phyloP scores from a whole-genome alignment of 1,139 yeast genomes.

The Protomyces inundatus region DNA sequence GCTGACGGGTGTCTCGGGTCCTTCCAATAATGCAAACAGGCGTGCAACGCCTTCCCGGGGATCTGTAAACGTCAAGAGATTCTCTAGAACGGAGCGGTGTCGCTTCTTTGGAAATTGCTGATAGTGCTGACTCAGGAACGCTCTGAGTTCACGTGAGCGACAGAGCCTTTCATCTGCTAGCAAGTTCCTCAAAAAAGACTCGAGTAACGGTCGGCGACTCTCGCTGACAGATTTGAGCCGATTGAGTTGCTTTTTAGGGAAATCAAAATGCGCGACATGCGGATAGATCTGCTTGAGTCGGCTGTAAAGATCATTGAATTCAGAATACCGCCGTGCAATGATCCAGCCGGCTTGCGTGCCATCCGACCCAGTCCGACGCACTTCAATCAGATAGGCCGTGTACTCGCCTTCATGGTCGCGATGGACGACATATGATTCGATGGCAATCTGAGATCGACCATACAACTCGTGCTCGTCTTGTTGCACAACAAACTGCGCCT shows the following conservation, averaged over 20 bases:
- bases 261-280: slow-evolving; percentile 48
- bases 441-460: slow-evolving; percentile 44
- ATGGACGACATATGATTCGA: not conserved
- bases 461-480: slow-evolving; percentile 64
- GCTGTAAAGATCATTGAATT: slow-evolving; percentile 66
- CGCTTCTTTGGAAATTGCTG: slow-evolving; percentile 57
- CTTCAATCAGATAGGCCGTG: slow-evolving; percentile 12
- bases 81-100: slow-evolving; percentile 59
- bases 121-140: slow-evolving; percentile 48
- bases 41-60: slow-evolving; percentile 57
- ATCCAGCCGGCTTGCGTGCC: slow-evolving; percentile 72
- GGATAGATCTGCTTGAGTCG: slow-evolving; percentile 55
- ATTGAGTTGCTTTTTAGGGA: slow-evolving; percentile 55
- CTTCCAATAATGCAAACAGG: slow-evolving; percentile 48
- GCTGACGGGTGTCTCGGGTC: not conserved
- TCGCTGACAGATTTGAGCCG: slow-evolving; percentile 51
- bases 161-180: slow-evolving; percentile 65
- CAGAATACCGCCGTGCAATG: slow-evolving; percentile 80
- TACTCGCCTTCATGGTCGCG: slow-evolving; percentile 2
- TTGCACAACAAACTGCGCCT: slow-evolving; percentile 68
- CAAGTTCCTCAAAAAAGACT: slow-evolving; percentile 56
- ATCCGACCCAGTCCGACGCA: slow-evolving; percentile 3
- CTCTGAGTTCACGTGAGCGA: slow-evolving; percentile 62
- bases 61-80: slow-evolving; percentile 33
- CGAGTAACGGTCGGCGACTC: slow-evolving; percentile 56